Evolutionary conservation across 495 filamentous ascomycete genomes (phyloP), one percentile per base, ranked within the genome.

Genomic region (Hamigera avellanea): DNA sequence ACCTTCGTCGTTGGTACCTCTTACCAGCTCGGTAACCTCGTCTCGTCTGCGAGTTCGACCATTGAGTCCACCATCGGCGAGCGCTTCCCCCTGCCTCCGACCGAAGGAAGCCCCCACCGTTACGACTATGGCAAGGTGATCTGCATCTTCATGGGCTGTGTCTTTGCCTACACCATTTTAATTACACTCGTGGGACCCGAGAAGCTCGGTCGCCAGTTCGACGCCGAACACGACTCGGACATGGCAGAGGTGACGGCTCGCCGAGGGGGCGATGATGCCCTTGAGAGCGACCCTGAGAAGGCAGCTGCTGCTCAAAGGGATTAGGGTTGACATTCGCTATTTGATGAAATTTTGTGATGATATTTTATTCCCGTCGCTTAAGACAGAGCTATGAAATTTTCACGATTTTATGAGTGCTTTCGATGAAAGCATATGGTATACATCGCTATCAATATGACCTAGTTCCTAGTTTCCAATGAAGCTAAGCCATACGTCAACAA

Each of bases 111-210:
- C 0, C 14, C 45, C 28, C 62, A 63, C 4, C 62, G 85, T 18
- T 94, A 88, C 52, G 61, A 86, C 33, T 95, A 94, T 36, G 87
- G 88, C 9, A 81, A 81, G 42, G 87, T 95, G 3, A 88, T 95
- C 44, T 86, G 82, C 40, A 91, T 95, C 47, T 88, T 93, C 54
- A 85, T 93, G 83, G 88, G 74, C 2, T 88, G 83, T 45, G 88
- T 93, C n/a, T 93, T 78, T 56, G 79, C 57, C 5, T 95, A 93
- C 51, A 69, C 78, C 6, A 85, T 93, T 42, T 0, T 91, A 0
- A 43, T 93, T 14, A 81, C 82, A 0, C 48, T 93, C 12, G 40
- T 85, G 1, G 87, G 87, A 0, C 87, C 87, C 0, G 87, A 95
- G 63, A 70, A 75, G 27, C 44, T 86, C 35, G 70, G 75, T 12